These are phyloP conservation scores for Amanita pallidorosea DNA, from an alignment of 768 basidiomycete genomes.

Conservation along the genomic window DNA sequence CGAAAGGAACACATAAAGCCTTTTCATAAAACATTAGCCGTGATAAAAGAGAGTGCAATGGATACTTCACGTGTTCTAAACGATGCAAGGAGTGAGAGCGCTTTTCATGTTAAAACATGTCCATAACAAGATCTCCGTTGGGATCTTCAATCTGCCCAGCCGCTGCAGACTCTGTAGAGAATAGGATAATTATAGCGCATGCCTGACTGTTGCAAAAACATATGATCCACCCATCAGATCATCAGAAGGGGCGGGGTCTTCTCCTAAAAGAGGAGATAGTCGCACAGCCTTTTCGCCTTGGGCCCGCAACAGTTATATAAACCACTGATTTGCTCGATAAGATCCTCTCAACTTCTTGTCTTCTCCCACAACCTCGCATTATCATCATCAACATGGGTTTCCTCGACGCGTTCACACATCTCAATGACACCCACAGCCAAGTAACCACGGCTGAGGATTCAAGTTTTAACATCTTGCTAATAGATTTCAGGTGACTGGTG, in stretches of 20 bases:
- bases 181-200: background rate
- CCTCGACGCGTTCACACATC: background rate
- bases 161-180: too few relatives aligned
- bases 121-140: too few relatives aligned
- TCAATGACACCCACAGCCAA: background rate
- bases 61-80: too few relatives aligned
- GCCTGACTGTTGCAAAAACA: background rate
- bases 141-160: too few relatives aligned
- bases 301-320: background rate
- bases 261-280: background rate
- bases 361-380: background rate
- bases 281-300: background rate
- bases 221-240: background rate
- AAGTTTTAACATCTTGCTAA: background rate
- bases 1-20: too few relatives aligned
- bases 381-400: background rate
- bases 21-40: too few relatives aligned
- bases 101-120: too few relatives aligned
- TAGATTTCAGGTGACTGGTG: conserved; percentile 29
- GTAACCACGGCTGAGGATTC: background rate
- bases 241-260: background rate
- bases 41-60: too few relatives aligned
- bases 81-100: too few relatives aligned
- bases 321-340: background rate
- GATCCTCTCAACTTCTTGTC: background rate